Conservation (phyloP, 495 filamentous ascomycete genomes). For the Xylaria nigripes region DNA sequence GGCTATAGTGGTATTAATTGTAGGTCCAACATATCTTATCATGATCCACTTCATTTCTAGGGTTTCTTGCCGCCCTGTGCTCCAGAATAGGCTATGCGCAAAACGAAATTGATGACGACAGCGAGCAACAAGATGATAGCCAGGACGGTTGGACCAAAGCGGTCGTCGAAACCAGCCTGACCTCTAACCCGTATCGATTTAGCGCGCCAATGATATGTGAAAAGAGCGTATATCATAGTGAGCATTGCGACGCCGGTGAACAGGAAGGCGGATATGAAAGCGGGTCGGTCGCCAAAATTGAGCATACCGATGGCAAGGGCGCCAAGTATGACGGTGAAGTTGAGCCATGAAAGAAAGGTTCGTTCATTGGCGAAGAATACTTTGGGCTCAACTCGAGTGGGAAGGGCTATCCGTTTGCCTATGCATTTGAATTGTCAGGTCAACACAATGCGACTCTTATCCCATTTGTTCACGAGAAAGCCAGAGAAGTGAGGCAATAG, state of each 20-base stretch:
- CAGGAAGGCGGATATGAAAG: slow-evolving; percentile 81
- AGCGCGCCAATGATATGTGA: slow-evolving; percentile 95
- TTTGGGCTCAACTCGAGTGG: slow-evolving; percentile 96
- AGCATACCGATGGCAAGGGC: slow-evolving; percentile 91
- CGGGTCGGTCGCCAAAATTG: slow-evolving; percentile 93
- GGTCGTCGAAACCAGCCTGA: slow-evolving; percentile 92
- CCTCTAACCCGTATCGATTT: slow-evolving; percentile 85
- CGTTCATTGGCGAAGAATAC: slow-evolving; percentile 99
- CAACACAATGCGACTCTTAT: neutral
- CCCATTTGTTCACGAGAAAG: neutral
- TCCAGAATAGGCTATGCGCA: slow-evolving; percentile 58
- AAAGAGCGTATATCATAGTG: slow-evolving; percentile 88
- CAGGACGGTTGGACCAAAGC: slow-evolving; percentile 83
- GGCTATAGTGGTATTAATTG: neutral
- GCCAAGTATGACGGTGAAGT: slow-evolving; percentile 96
- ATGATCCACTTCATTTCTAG: slow-evolving; percentile 14
- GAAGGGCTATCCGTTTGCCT: slow-evolving; percentile 98
- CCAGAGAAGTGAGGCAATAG: neutral
- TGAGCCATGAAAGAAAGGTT: slow-evolving; percentile 98
- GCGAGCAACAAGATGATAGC: slow-evolving; percentile 76
- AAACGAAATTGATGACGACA: slow-evolving; percentile 87
- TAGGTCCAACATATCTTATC: neutral
- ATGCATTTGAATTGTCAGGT: neutral
- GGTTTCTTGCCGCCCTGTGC: slow-evolving; percentile 26
- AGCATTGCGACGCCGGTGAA: slow-evolving; percentile 95